Base-by-base conservation (phyloP, 2,329 filamentous ascomycete species). In the Aspergillus sp. region DNA sequence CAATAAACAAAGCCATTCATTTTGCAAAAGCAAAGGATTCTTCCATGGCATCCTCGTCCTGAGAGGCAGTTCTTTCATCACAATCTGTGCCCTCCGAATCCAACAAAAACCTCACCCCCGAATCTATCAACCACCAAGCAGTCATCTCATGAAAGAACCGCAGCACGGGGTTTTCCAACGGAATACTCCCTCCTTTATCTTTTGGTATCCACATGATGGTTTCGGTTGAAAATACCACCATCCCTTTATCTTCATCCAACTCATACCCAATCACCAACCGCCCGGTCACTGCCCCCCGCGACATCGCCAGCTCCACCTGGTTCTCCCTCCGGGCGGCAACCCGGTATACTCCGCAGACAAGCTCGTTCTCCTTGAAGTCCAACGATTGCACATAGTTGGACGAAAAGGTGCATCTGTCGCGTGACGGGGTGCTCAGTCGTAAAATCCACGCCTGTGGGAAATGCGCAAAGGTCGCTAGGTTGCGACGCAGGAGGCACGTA, bases 121-220 rank as follows among this genome's bases (percentile, higher is more conserved):
- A 64, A 46, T 64, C 63, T 44, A 67, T 43, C 47, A 68, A 53
- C 63, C 63, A 67, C 65, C 64, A 67, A 29, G 62, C 44, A 19
- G 61, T 58, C 30, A 59, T 52, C 44, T 67, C 63, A 49, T 68
- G 63, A 46, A 67, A 46, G 45, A 57, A 66, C 7, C 52, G 53
- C n/a, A 59, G 8, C 28, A 57, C n/a, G 8, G 48, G 48, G 10
- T 51, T 57, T 45, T 68, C 64, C 42, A 67, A 48, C 7, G 63
- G 63, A 55, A 67, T 54, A 12, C 45, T 44, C 7, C 12, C 45
- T 27, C n/a, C 36, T 26, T 57, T 51, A 30, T 52, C 52, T 3
- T 41, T 47, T 12, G 41, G 47, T 26, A 51, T 57, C 64, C 64
- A 67, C 60, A 64, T 64, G 5, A 58, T 46, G 3, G 59, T 62